Conservation (phyloP, 1,139 yeast species). For the Spencermartinsiella ligniputridi region DNA sequence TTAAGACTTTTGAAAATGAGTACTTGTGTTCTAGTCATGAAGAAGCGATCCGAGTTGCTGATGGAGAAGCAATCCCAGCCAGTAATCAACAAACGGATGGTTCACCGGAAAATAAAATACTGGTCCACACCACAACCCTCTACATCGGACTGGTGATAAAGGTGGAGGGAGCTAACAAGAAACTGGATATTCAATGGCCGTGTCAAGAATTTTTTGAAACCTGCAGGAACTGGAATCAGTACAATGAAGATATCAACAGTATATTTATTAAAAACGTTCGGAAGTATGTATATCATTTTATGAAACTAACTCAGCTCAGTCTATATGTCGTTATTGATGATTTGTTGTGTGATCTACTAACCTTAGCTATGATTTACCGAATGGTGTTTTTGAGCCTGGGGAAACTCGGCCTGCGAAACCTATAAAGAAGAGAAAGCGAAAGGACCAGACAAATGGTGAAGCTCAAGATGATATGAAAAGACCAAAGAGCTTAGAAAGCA, state of each 20-base stretch:
- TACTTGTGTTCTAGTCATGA: slow-evolving; percentile 52
- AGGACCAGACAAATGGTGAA: slow-evolving; percentile 17
- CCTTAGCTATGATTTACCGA: slow-evolving; percentile 66
- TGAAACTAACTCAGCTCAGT: neutral
- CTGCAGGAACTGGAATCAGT: slow-evolving; percentile 70
- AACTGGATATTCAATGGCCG: slow-evolving; percentile 84
- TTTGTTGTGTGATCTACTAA: slow-evolving; percentile 4
- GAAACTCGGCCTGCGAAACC: slow-evolving; percentile 66
- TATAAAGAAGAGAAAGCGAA: slow-evolving; percentile 46
- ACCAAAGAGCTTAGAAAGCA: slow-evolving; percentile 7
- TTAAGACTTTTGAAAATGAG: slow-evolving; percentile 63
- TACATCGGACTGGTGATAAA: slow-evolving; percentile 75
- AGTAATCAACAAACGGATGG: slow-evolving; percentile 23
- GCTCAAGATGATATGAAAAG: slow-evolving; percentile 6
- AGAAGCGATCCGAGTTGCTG: slow-evolving; percentile 51
- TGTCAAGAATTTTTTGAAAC: slow-evolving; percentile 82
- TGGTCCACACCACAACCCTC: slow-evolving; percentile 65
- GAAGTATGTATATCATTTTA: slow-evolving; percentile 30
- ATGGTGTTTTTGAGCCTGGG: slow-evolving; percentile 75
- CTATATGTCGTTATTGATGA: neutral
- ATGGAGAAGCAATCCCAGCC: slow-evolving; percentile 31
- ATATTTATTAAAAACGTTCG: slow-evolving; percentile 72
- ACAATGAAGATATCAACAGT: slow-evolving; percentile 54
- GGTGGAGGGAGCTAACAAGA: slow-evolving; percentile 42
- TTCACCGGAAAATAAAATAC: slow-evolving; percentile 27